Conservation (phyloP, 2,329 filamentous ascomycete species). For the Penicillium sp. region DNA sequence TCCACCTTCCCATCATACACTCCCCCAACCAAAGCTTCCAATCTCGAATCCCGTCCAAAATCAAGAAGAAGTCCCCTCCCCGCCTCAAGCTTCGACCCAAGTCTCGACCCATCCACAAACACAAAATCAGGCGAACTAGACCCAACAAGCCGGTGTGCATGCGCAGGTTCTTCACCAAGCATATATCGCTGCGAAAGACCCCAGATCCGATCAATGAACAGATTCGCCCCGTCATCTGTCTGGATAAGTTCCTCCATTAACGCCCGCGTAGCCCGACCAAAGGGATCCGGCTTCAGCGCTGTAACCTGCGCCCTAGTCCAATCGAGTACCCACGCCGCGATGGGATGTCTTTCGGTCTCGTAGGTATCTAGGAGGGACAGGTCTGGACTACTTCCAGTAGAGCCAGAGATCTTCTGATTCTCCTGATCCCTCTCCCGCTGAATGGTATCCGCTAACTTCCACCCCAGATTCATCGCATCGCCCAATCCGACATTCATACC, state of each 20-base stretch:
- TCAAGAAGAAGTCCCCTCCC: conserved; percentile 30
- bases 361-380: conserved; percentile 53
- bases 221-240: conserved; percentile 15
- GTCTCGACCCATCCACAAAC: conserved; percentile 25
- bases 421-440: conserved; percentile 31
- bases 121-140: conserved; percentile 44
- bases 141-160: conserved; percentile 38
- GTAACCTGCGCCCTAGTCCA: conserved; percentile 45
- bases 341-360: conserved; percentile 49
- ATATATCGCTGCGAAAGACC: conserved; percentile 40
- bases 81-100: conserved; percentile 35
- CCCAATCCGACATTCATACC: conserved; percentile 50
- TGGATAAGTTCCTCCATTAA: conserved; percentile 8
- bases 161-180: conserved; percentile 18
- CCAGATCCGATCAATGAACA: conserved; percentile 36
- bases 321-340: conserved; percentile 36
- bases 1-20: background rate
- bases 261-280: conserved; percentile 26
- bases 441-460: conserved; percentile 57
- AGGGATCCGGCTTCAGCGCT: conserved; percentile 34
- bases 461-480: conserved; percentile 61
- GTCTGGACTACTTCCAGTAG: background rate
- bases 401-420: too few relatives aligned
- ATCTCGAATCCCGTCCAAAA: background rate
- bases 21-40: background rate